Evolutionary conservation across 495 filamentous ascomycete species (phyloP).

Genomic region (Penicillium robsamsonii): DNA sequence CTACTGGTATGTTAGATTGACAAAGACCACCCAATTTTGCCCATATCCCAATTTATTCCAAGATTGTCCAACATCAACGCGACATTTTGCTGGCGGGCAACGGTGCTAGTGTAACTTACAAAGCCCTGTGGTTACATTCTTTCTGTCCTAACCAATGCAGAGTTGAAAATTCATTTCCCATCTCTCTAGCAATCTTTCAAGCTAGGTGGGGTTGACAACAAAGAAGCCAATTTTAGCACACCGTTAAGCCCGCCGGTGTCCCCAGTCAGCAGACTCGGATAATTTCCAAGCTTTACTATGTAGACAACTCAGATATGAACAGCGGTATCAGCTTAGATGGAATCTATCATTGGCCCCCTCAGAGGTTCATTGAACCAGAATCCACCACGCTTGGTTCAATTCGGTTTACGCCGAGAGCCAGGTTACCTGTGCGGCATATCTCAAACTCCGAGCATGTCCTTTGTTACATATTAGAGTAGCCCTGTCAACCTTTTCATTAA

Average conservation of each 20-base stretch:
- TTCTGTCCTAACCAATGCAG: neutral
- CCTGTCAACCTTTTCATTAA: neutral
- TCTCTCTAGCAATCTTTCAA: slow-evolving; percentile 7
- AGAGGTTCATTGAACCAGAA: neutral
- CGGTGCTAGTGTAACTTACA: slow-evolving; percentile 15
- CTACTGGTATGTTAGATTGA: neutral
- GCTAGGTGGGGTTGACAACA: slow-evolving; percentile 15
- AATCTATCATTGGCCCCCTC: neutral
- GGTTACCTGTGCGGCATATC: neutral
- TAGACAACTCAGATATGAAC: neutral
- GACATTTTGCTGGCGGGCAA: slow-evolving; percentile 10
- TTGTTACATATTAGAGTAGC: slow-evolving; percentile 6
- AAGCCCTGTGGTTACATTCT: slow-evolving; percentile 14
- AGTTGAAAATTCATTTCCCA: neutral
- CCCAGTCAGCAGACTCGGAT: slow-evolving; percentile 1
- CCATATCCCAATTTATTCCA: neutral
- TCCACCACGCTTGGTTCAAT: slow-evolving; percentile 1
- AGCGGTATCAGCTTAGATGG: neutral
- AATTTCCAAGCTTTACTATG: neutral
- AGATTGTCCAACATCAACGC: slow-evolving; percentile 1
- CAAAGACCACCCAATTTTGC: neutral
- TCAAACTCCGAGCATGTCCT: slow-evolving; percentile 3
- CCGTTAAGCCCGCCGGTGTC: neutral
- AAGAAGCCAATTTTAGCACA: slow-evolving; percentile 20
- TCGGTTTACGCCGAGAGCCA: neutral